Evolutionary conservation across 257 asterid genomes (phyloP).

Genomic region (Prunella vulgaris): DNA sequence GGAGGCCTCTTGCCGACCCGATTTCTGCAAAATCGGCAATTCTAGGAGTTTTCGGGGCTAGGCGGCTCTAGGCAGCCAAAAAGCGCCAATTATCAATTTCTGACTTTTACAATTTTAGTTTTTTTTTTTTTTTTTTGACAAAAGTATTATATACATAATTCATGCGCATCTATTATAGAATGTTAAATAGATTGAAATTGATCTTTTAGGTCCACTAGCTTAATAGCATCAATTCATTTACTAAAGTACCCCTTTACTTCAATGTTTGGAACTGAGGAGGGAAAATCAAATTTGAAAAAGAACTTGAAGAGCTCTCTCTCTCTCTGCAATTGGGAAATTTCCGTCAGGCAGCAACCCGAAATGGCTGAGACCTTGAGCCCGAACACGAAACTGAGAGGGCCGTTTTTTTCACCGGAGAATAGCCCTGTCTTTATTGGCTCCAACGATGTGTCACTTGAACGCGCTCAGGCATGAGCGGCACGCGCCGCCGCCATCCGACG

Average conservation of each 20-base stretch:
- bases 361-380: constrained; percentile 83
- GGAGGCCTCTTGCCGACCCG: too few relatives aligned
- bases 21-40: too few relatives aligned
- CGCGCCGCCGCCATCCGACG: constrained; percentile 92
- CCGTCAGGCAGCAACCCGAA: constrained; percentile 2
- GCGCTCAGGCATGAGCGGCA: constrained; percentile 96
- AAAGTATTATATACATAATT: too few relatives aligned
- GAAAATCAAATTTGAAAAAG: constrained; percentile 21
- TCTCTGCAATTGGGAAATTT: constrained; percentile 3
- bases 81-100: too few relatives aligned
- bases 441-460: constrained; percentile 81
- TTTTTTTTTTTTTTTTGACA: too few relatives aligned
- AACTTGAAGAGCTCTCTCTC: constrained; percentile 3
- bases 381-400: constrained; percentile 50
- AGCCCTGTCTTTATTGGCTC: constrained; percentile 82
- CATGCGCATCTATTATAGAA: neutral
- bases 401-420: constrained; percentile 64
- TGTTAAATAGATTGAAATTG: neutral
- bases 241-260: constrained; percentile 13
- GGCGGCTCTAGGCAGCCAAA: too few relatives aligned
- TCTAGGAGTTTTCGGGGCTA: too few relatives aligned
- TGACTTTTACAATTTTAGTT: too few relatives aligned
- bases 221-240: neutral
- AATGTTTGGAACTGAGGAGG: constrained; percentile 20
- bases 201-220: neutral